These are phyloP conservation scores for Pezicula rhizophila DNA, from an alignment of 2,329 filamentous ascomycete species.

Conservation along the genomic window DNA sequence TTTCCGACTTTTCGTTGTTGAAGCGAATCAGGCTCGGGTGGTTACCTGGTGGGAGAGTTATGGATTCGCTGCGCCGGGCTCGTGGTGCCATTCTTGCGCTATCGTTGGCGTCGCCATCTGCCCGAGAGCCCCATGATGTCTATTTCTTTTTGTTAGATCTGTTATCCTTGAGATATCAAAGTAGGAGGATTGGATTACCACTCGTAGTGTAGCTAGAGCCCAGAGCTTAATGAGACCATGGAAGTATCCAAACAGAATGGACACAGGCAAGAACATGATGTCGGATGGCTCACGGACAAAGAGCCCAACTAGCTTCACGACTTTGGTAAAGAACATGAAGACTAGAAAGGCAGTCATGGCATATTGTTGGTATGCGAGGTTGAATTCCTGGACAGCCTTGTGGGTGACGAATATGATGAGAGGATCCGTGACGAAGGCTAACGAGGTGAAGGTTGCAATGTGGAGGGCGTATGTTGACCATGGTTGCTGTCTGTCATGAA, in stretches of 20 bases:
- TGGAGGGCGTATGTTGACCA: conserved; percentile 95
- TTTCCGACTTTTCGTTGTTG: conserved; percentile 29
- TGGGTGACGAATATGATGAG: conserved; percentile 64
- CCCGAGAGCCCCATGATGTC: conserved; percentile 94
- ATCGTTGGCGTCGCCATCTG: conserved; percentile 83
- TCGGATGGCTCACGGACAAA: conserved; percentile 81
- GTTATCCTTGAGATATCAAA: neutral
- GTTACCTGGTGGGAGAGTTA: conserved; percentile 39
- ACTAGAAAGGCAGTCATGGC: conserved; percentile 57
- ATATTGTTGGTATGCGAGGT: conserved; percentile 42
- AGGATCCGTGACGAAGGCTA: conserved; percentile 74
- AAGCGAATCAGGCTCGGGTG: conserved; percentile 38
- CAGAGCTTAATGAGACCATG: conserved; percentile 91
- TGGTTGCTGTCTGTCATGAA: conserved; percentile 63
- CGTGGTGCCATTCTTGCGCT: conserved; percentile 45
- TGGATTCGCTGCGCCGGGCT: conserved; percentile 26
- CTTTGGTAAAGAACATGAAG: conserved; percentile 86
- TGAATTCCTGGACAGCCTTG: conserved; percentile 60
- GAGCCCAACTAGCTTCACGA: conserved; percentile 82
- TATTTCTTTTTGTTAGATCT: conserved; percentile 31
- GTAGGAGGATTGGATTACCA: conserved; percentile 52
- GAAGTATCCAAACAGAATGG: conserved; percentile 85
- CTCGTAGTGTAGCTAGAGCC: conserved; percentile 73
- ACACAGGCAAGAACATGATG: conserved; percentile 73
- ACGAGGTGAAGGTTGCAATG: conserved; percentile 84